Conservation (phyloP, 139 green algal species). For the Edaphochlamys debaryana region DNA sequence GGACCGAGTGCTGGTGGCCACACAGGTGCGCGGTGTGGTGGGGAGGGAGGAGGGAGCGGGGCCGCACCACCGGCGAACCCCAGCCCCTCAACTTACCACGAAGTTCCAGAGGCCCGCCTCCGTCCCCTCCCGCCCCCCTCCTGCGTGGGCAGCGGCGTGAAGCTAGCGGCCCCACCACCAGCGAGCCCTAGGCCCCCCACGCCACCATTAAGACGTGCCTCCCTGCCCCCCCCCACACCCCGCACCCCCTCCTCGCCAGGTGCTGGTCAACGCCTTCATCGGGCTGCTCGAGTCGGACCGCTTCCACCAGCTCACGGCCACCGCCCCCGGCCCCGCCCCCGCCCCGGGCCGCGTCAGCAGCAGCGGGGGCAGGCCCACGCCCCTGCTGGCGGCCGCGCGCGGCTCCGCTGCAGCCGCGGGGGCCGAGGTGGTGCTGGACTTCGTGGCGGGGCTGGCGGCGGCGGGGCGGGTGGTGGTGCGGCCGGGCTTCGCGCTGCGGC, state of each 20-base stretch:
- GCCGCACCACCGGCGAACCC: no score
- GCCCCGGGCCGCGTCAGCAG: no score
- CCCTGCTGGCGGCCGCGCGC: background rate
- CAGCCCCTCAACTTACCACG: no score
- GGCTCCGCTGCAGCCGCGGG: background rate
- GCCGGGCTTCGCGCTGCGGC: conserved; percentile 37
- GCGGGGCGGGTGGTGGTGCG: conserved; percentile 54
- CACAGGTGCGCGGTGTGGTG: conserved; percentile 45
- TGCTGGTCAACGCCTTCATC: conserved; percentile 56
- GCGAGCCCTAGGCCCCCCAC: no score
- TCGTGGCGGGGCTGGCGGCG: conserved; percentile 42
- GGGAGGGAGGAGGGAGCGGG: background rate
- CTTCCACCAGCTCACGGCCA: background rate
- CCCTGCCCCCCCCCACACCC: background rate
- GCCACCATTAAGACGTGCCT: no score
- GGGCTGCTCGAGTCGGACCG: conserved; percentile 46
- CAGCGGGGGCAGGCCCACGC: no score
- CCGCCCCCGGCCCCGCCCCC: no score
- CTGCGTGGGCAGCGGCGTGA: no score
- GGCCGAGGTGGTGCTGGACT: conserved; percentile 49
- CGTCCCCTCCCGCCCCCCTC: no score
- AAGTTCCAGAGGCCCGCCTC: no score
- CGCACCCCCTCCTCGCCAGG: conserved; percentile 22
- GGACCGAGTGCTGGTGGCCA: conserved; percentile 57
- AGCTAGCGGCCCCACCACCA: no score